Evolutionary conservation across 208 protist species (phyloP), one percentile per base, ranked within the genome.

Genomic region (Plasmodiophora brassicae): DNA sequence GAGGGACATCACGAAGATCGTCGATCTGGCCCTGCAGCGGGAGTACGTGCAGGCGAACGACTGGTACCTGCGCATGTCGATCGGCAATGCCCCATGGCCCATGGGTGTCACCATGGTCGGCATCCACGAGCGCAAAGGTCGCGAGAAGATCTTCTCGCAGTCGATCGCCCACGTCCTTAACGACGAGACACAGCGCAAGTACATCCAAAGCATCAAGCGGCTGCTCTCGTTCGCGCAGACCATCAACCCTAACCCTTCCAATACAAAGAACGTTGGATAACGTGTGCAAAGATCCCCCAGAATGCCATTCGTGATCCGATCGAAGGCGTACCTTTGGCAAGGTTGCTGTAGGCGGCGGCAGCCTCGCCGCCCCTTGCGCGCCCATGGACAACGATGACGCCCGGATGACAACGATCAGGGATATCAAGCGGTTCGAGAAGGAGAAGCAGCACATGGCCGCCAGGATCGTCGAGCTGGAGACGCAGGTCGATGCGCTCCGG

Each of bases 91-190:
- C 32, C 60, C 90, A 20, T 92, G 90, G 91, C 91, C 91, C 20
- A 92, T 92, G 87, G 91, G 91, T 1, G 91, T 92, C 8, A 92
- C 91, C 0, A 91, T 84, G 60, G 90, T 92, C 89, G 86, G 90
- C 1, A 92, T 92, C 85, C 91, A 92, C 87, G 90, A 92, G 44
- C 65, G 91, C 39, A 85, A 88, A 0, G 89, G 60, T 20, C 53
- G 91, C 22, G 84, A 90, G 57, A 92, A 92, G 89, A 92, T 92
- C 89, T 85, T 57, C 53, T 89, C 89, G 25, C 50, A 91, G 0
- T 1, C 85, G 1, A 85, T 92, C 65, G 91, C 89, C 22, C 86
- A 92, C 50, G 89, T 92, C 14, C 86, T 92, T 8, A 92, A 92
- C 71, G 91, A 92, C 50, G 91, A 92, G 44, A 91, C 86, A 28